phyloP scores from a whole-genome alignment of 2,329 filamentous ascomycete genomes.

The Neospermospora avenae region DNA sequence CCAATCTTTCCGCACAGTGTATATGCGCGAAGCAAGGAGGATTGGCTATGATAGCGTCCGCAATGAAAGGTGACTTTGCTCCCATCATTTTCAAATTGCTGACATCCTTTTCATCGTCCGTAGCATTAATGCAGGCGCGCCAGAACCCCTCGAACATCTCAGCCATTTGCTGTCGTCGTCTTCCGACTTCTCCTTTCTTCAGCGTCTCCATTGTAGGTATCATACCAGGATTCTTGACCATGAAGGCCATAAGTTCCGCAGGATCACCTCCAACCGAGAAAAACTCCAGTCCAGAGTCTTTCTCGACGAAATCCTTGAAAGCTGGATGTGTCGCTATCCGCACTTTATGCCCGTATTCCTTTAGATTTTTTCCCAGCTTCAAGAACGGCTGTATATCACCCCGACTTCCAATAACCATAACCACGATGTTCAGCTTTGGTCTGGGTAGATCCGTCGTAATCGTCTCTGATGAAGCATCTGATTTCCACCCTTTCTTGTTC shows the following conservation, averaged over 20 bases:
- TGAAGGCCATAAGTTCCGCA: slow-evolving; percentile 80
- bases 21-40: slow-evolving; percentile 76
- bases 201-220: slow-evolving; percentile 72
- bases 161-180: slow-evolving; percentile 65
- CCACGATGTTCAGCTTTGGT: slow-evolving; percentile 65
- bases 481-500: slow-evolving; percentile 33
- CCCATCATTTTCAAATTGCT: slow-evolving; percentile 64
- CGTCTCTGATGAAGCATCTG: slow-evolving; percentile 17
- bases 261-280: slow-evolving; percentile 79
- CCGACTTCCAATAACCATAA: slow-evolving; percentile 78
- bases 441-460: slow-evolving; percentile 21
- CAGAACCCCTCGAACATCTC: slow-evolving; percentile 84
- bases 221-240: slow-evolving; percentile 76
- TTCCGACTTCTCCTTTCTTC: slow-evolving; percentile 68
- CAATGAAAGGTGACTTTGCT: slow-evolving; percentile 58
- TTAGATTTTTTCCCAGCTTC: slow-evolving; percentile 68
- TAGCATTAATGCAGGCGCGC: slow-evolving; percentile 71
- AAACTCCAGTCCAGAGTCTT: slow-evolving; percentile 72
- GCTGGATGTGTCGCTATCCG: slow-evolving; percentile 76
- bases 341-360: slow-evolving; percentile 71
- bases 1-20: slow-evolving; percentile 75
- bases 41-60: slow-evolving; percentile 82
- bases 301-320: slow-evolving; percentile 72
- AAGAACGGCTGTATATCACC: slow-evolving; percentile 82
- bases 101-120: slow-evolving; percentile 62